A percentile compares a stretch with the other conserved stretches of the same genome.
Evolutionary conservation across 2,329 filamentous ascomycete genomes (phyloP).

Genomic region (Sporothrix brunneoviolacea): DNA sequence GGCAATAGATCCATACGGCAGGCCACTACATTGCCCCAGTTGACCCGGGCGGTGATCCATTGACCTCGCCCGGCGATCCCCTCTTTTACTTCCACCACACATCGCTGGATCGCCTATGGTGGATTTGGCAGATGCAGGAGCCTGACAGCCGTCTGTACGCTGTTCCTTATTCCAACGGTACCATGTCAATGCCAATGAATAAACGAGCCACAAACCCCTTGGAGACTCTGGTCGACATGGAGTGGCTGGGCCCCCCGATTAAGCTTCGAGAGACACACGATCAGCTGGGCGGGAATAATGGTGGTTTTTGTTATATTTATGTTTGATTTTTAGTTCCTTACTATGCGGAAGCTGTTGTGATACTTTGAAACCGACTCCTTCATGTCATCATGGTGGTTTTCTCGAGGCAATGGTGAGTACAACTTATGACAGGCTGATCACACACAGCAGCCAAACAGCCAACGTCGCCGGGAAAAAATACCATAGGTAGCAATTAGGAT

Average conservation of each 20-base stretch:
- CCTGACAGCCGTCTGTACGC: conserved; percentile 25
- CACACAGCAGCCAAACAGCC: too few relatives aligned
- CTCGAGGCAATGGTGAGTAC: too few relatives aligned
- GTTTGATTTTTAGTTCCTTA: too few relatives aligned
- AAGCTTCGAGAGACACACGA: conserved; percentile 22
- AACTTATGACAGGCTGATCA: too few relatives aligned
- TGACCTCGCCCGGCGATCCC: conserved; percentile 32
- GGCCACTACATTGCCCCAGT: conserved; percentile 31
- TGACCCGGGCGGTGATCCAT: conserved; percentile 31
- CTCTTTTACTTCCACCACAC: conserved; percentile 36
- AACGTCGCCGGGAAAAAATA: too few relatives aligned
- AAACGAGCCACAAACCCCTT: conserved; percentile 7
- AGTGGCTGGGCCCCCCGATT: conserved; percentile 21
- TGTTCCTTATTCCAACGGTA: conserved; percentile 23
- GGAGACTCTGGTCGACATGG: conserved; percentile 21
- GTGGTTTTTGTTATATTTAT: conserved; percentile 25
- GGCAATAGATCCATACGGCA: conserved; percentile 29
- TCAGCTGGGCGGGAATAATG: conserved; percentile 22
- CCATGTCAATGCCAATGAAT: conserved; percentile 16
- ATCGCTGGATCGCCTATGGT: conserved; percentile 33
- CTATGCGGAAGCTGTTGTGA: too few relatives aligned
- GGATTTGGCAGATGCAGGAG: conserved; percentile 37
- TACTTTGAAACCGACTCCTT: too few relatives aligned
- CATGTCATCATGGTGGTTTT: too few relatives aligned
- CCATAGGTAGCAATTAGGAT: too few relatives aligned